Percentiles rank a stretch among this genome's conserved stretches.
phyloP scores from a whole-genome alignment of 495 filamentous ascomycete genomes.

The Neurospora sp. region DNA sequence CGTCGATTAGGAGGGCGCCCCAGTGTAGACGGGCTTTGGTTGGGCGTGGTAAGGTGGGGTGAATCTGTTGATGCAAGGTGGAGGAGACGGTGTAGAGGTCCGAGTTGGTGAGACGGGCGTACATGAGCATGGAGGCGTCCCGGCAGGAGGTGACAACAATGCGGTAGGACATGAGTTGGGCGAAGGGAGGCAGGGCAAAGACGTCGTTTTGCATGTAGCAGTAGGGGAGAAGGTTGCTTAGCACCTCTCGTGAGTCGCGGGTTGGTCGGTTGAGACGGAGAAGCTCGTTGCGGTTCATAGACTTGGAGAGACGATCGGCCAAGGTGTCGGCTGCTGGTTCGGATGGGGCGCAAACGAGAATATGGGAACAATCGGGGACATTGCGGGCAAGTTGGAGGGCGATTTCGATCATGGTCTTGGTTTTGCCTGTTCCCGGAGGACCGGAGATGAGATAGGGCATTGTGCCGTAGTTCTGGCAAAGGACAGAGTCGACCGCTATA shows the following conservation, averaged over 20 bases:
- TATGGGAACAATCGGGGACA: conserved; percentile 21
- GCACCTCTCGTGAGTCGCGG: conserved; percentile 40
- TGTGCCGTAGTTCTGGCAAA: conserved; percentile 34
- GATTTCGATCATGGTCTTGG: conserved; percentile 44
- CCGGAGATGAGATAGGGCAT: conserved; percentile 45
- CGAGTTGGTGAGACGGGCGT: conserved; percentile 36
- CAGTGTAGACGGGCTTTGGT: conserved; percentile 32
- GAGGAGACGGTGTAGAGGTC: conserved; percentile 19
- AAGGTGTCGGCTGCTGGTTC: conserved; percentile 47
- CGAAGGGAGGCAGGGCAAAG: conserved; percentile 40
- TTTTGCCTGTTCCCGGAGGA: conserved; percentile 46
- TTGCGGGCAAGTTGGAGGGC: conserved; percentile 25
- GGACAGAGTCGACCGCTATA: conserved; percentile 36
- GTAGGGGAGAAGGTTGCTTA: conserved; percentile 33
- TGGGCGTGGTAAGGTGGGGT: conserved; percentile 6
- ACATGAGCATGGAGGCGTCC: conserved; percentile 39
- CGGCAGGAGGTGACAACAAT: conserved; percentile 42
- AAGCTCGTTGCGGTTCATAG: conserved; percentile 30
- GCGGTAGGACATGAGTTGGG: conserved; percentile 37
- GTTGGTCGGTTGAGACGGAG: conserved; percentile 39
- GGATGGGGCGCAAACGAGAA: conserved; percentile 47
- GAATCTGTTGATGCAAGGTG: conserved; percentile 2
- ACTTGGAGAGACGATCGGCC: conserved; percentile 31
- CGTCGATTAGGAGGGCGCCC: conserved; percentile 45
- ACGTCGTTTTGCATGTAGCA: conserved; percentile 35